Evolutionary conservation across 2,329 filamentous ascomycete genomes (phyloP).

Genomic region (Pseudogymnoascus sp.): DNA sequence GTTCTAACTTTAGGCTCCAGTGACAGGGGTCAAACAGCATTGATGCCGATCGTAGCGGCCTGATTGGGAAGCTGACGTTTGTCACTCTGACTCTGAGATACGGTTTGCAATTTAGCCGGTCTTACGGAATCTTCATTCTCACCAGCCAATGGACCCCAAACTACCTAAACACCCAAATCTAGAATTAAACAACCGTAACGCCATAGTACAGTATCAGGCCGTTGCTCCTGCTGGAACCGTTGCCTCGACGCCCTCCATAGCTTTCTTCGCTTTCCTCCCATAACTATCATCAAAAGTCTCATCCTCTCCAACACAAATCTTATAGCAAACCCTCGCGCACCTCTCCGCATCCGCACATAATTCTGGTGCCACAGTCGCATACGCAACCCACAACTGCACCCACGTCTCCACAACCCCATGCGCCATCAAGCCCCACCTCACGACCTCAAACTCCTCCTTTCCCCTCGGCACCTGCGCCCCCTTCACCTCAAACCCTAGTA

Average conservation of each 20-base stretch:
- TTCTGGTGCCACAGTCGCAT: slow-evolving; percentile 17
- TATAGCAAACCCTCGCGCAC: slow-evolving; percentile 28
- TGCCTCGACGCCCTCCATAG: neutral
- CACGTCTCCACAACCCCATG: slow-evolving; percentile 24
- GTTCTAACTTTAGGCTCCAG: neutral
- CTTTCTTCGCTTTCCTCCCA: slow-evolving; percentile 15
- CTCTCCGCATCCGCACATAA: slow-evolving; percentile 20
- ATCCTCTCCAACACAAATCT: slow-evolving; percentile 29
- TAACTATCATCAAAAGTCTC: slow-evolving; percentile 23
- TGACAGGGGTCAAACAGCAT: neutral
- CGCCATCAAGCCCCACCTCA: slow-evolving; percentile 25
- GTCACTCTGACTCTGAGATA: neutral
- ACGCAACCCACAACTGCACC: slow-evolving; percentile 22
- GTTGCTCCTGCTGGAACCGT: neutral
- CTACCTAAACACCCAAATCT: neutral
- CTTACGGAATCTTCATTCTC: neutral
- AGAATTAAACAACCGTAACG: too few relatives aligned
- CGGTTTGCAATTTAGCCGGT: neutral
- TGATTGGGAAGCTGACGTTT: neutral
- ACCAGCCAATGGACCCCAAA: neutral
- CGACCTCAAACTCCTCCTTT: neutral
- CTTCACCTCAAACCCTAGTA: neutral
- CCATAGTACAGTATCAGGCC: neutral
- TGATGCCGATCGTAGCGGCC: neutral
- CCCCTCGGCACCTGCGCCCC: neutral